phyloP scores from a whole-genome alignment of 805 yeast genomes.

The Yamadazyma scolyti region DNA sequence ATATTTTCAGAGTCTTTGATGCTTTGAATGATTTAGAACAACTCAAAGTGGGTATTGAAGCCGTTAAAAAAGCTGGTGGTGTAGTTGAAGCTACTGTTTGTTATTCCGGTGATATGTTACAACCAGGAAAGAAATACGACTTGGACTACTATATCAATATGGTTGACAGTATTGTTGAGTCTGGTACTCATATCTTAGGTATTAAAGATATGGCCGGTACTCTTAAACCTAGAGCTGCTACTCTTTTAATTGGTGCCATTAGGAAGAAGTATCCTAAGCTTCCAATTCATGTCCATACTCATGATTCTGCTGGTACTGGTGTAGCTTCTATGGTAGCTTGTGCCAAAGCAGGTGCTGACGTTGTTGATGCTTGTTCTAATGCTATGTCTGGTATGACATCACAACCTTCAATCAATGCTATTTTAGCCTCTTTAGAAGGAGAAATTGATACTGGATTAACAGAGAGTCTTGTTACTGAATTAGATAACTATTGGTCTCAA shows the following conservation, averaged over 20 bases:
- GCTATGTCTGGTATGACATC: constrained; percentile 98
- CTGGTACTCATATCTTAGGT: constrained; percentile 97
- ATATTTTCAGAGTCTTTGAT: constrained; percentile 95
- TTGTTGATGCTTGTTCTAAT: constrained; percentile 95
- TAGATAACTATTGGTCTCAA: constrained; percentile 98
- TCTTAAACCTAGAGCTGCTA: constrained; percentile 92
- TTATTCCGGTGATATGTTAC: constrained; percentile 98
- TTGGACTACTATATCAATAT: constrained; percentile 81
- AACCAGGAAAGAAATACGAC: constrained; percentile 94
- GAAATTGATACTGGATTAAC: constrained; percentile 71
- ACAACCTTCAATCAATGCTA: constrained; percentile 93
- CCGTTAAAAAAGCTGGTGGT: constrained; percentile 98
- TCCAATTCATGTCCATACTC: constrained; percentile 98
- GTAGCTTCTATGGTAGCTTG: constrained; percentile 95
- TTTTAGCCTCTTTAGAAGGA: constrained; percentile 89
- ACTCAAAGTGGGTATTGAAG: constrained; percentile 94
- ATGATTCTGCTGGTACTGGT: constrained; percentile 99
- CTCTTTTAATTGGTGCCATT: constrained; percentile 69
- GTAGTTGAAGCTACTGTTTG: constrained; percentile 98
- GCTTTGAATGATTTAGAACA: constrained; percentile 96
- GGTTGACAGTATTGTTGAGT: constrained; percentile 75
- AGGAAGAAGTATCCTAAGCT: constrained; percentile 86
- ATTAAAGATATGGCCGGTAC: constrained; percentile 99
- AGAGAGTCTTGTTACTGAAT: constrained; percentile 65
- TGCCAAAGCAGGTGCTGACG: constrained; percentile 96